These are phyloP conservation scores for Trypanosoma boissoni DNA, from an alignment of 208 protist species.

Conservation along the genomic window DNA sequence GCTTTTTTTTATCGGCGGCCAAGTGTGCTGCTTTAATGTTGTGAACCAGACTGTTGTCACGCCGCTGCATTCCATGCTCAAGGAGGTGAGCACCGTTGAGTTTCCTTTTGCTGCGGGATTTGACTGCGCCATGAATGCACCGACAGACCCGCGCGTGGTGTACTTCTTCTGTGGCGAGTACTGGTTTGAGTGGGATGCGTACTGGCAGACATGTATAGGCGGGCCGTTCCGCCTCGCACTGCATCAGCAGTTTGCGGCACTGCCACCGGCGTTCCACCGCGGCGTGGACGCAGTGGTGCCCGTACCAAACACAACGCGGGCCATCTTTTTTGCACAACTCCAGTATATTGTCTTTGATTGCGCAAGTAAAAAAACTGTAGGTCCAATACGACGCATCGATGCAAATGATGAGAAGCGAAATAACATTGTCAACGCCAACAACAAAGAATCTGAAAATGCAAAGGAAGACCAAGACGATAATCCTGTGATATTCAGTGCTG, in stretches of 20 bases:
- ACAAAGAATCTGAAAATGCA: too few species aligned
- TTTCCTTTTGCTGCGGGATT: slow-evolving; percentile 53
- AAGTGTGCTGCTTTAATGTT: slow-evolving; percentile 33
- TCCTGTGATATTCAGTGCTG: slow-evolving; percentile 9
- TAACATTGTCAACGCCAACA: too few species aligned
- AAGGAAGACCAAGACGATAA: too few species aligned
- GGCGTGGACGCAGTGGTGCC: slow-evolving; percentile 42
- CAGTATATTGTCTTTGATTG: slow-evolving; percentile 63
- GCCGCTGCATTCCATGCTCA: slow-evolving; percentile 15
- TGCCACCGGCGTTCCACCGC: slow-evolving; percentile 43
- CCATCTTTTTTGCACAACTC: slow-evolving; percentile 59
- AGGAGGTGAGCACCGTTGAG: slow-evolving; percentile 1
- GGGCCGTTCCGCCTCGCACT: slow-evolving; percentile 30
- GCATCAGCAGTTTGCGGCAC: slow-evolving; percentile 31
- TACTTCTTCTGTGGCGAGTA: slow-evolving; percentile 42
- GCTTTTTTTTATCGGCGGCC: slow-evolving; percentile 32
- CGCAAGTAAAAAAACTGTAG: slow-evolving; percentile 5
- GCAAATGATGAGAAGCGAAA: background rate
- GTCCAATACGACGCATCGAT: slow-evolving; percentile 17
- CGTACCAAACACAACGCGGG: slow-evolving; percentile 38
- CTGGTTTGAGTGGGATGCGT: slow-evolving; percentile 49
- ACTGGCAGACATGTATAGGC: slow-evolving; percentile 24
- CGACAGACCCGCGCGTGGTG: slow-evolving; percentile 33
- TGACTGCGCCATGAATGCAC: slow-evolving; percentile 46
- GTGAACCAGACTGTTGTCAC: slow-evolving; percentile 13